phyloP scores from a whole-genome alignment of 2,329 filamentous ascomycete species.

The Epichloe scottii region DNA sequence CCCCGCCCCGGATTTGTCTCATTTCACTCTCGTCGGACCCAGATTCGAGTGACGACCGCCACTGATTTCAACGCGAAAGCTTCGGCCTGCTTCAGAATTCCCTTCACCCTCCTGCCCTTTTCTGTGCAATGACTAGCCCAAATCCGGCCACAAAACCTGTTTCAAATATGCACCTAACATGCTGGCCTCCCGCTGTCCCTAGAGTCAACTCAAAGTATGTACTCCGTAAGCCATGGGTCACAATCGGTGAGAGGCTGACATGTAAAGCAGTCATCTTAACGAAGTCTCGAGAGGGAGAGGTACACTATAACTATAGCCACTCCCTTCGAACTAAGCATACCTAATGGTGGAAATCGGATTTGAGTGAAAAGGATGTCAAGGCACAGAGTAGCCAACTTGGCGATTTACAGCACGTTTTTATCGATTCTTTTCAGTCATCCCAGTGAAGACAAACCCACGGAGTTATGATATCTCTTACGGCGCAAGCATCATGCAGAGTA shows the following conservation, averaged over 20 bases:
- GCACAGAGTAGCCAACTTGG: background rate
- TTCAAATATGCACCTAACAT: background rate
- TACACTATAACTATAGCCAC: background rate
- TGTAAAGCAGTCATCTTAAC: background rate
- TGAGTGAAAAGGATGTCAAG: background rate
- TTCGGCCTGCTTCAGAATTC: background rate
- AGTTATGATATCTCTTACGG: background rate
- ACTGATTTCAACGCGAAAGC: background rate
- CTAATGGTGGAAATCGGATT: background rate
- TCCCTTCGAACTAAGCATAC: background rate
- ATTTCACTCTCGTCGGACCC: conserved; percentile 1
- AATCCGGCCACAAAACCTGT: background rate
- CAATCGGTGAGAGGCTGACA: background rate
- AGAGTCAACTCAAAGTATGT: too few species aligned
- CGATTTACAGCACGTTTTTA: too few species aligned
- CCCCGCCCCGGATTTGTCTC: conserved; percentile 1
- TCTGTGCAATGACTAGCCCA: conserved; percentile 2
- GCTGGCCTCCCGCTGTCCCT: background rate
- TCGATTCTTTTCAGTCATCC: too few species aligned
- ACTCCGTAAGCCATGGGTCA: too few species aligned
- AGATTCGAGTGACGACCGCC: background rate
- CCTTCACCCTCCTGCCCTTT: background rate
- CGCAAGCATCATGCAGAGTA: background rate
- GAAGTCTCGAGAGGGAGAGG: too few species aligned
- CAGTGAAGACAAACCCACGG: background rate